phyloP scores from a whole-genome alignment of 2,329 filamentous ascomycete species.

The Colletotrichum lupini region DNA sequence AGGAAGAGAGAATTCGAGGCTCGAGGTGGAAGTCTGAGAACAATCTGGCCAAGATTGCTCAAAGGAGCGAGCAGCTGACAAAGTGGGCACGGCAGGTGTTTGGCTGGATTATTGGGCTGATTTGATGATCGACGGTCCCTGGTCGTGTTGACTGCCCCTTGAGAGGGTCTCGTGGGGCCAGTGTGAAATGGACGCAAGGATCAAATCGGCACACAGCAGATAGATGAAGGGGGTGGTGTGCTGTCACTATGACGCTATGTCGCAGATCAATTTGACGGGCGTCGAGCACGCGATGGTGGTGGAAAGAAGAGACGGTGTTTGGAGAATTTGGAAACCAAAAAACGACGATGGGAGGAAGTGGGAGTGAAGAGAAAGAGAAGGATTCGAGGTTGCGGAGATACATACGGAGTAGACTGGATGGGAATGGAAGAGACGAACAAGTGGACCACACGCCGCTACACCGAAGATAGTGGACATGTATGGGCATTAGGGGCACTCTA shows the following conservation, averaged over 20 bases:
- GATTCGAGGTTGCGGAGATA: slow-evolving; percentile 5
- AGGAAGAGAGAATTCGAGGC: background rate
- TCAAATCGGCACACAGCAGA: slow-evolving; percentile 19
- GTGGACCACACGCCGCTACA: slow-evolving; percentile 1
- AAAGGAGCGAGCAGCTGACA: slow-evolving; percentile 14
- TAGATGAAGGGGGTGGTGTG: slow-evolving; percentile 30
- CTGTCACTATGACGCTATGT: slow-evolving; percentile 31
- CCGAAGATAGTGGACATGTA: background rate
- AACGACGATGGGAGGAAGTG: background rate
- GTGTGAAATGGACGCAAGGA: slow-evolving; percentile 18
- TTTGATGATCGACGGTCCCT: slow-evolving; percentile 31
- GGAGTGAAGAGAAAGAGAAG: background rate
- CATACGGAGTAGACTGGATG: slow-evolving; percentile 11
- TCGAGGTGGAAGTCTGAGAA: background rate
- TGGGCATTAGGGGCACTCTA: background rate
- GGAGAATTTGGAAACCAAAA: background rate
- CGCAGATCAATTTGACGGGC: background rate
- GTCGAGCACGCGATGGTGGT: slow-evolving; percentile 12
- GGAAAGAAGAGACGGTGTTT: background rate
- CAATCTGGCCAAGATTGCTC: slow-evolving; percentile 1
- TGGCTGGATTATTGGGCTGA: slow-evolving; percentile 18
- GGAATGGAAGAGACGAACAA: slow-evolving; percentile 21
- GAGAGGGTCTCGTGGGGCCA: slow-evolving; percentile 30
- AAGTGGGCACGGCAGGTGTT: slow-evolving; percentile 5
- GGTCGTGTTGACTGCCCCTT: slow-evolving; percentile 19